phyloP scores from a whole-genome alignment of 1,284 basidiomycete species.

The Cerioporus squamosus region DNA sequence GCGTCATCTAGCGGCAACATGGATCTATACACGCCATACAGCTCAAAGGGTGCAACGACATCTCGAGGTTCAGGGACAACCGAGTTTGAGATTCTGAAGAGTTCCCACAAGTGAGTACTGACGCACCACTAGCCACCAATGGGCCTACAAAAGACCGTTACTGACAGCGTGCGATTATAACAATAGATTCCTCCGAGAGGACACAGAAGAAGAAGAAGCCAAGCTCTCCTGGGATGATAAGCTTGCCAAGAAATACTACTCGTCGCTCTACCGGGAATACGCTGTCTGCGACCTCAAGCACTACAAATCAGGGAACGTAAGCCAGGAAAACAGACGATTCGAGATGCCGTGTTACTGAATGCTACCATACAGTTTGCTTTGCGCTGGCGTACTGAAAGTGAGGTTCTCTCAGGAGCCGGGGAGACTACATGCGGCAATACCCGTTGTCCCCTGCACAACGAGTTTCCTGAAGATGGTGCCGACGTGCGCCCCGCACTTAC shows the following conservation, averaged over 20 bases:
- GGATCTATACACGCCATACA: conserved; percentile 9
- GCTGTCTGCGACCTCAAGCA: conserved; percentile 93
- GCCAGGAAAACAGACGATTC: no score
- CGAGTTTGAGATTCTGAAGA: conserved; percentile 70
- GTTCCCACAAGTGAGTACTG: conserved; percentile 56
- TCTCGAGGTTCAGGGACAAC: conserved; percentile 27
- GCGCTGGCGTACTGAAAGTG: conserved; percentile 89
- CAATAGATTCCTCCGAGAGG: conserved; percentile 78
- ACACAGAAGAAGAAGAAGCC: conserved; percentile 42
- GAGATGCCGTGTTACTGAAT: no score
- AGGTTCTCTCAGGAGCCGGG: conserved; percentile 84
- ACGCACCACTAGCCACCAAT: neutral
- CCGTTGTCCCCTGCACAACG: conserved; percentile 73
- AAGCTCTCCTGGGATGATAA: conserved; percentile 74
- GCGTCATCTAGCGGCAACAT: conserved; percentile 1
- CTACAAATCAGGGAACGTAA: conserved; percentile 88
- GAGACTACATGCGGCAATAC: conserved; percentile 88
- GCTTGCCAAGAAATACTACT: conserved; percentile 87
- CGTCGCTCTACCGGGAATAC: conserved; percentile 86
- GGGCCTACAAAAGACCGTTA: no score
- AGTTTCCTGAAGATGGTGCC: conserved; percentile 33
- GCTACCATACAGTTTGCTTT: conserved; percentile 67
- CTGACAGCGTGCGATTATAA: no score
- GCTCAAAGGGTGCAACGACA: conserved; percentile 1
- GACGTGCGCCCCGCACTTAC: conserved; percentile 46